Evolutionary conservation across 106 monocot genomes (phyloP).

Genomic region (Dioscorea alata): DNA sequence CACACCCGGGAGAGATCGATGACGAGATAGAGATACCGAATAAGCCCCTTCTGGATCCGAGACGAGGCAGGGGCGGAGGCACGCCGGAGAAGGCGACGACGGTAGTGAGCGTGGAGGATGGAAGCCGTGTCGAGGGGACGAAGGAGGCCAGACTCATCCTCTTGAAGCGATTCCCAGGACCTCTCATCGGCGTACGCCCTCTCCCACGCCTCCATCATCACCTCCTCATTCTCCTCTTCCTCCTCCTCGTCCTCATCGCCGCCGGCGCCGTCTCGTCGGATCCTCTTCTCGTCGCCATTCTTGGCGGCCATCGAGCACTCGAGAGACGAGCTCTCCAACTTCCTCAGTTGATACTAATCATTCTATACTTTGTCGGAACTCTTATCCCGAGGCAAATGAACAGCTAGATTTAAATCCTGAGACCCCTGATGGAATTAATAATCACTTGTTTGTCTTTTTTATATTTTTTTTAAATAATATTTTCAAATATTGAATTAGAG

Average conservation of each 20-base stretch:
- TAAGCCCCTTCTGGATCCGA: constrained; percentile 92
- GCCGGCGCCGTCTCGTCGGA: constrained; percentile 4
- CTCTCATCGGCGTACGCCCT: constrained; percentile 91
- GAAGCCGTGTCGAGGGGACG: constrained; percentile 65
- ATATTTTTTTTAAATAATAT: too few species aligned
- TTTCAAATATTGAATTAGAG: too few species aligned
- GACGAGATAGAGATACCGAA: constrained; percentile 81
- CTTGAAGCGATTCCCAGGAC: constrained; percentile 94
- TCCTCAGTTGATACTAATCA: too few species aligned
- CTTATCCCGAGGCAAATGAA: too few species aligned
- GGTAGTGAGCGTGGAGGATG: constrained; percentile 82
- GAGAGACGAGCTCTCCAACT: too few species aligned
- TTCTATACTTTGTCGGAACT: too few species aligned
- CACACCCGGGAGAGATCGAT: constrained; percentile 85
- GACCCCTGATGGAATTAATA: too few species aligned
- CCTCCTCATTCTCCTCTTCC: constrained; percentile 29
- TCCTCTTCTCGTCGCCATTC: too few species aligned
- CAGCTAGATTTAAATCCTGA: too few species aligned
- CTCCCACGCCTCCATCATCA: constrained; percentile 77
- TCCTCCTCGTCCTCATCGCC: constrained; percentile 62
- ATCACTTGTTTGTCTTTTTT: too few species aligned
- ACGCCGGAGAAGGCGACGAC: constrained; percentile 66
- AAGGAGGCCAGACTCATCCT: constrained; percentile 93
- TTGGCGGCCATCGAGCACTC: too few species aligned
- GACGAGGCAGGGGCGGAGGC: constrained; percentile 23